Percentiles rank a stretch among this genome's conserved stretches.
These are phyloP conservation scores for Inonotus hispidus DNA, from an alignment of 1,284 basidiomycete species.

Conservation along the genomic window DNA sequence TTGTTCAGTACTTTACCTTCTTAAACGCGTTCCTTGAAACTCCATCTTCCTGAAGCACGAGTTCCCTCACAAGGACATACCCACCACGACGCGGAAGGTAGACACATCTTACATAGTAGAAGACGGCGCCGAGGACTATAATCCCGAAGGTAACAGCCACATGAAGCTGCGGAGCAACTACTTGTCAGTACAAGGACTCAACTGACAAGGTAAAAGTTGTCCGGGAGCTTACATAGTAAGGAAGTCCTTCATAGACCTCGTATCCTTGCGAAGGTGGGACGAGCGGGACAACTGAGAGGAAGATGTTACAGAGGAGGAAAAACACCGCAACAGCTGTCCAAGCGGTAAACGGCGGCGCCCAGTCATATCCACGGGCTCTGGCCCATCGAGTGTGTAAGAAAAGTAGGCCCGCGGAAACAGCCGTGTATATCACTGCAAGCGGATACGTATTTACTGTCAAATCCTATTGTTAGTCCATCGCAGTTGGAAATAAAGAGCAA, in stretches of 20 bases:
- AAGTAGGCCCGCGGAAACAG: slow-evolving; percentile 56
- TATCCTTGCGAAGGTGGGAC: slow-evolving; percentile 49
- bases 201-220: not conserved
- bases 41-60: slow-evolving; percentile 48
- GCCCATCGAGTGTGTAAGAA: slow-evolving; percentile 43
- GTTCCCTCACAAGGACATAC: slow-evolving; percentile 45
- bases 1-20: slow-evolving; percentile 21
- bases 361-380: slow-evolving; percentile 34
- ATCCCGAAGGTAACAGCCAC: slow-evolving; percentile 44
- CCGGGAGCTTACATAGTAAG: slow-evolving; percentile 52
- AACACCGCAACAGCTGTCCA: slow-evolving; percentile 41
- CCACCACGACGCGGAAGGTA: slow-evolving; percentile 49
- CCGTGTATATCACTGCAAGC: slow-evolving; percentile 47
- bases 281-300: slow-evolving; percentile 53
- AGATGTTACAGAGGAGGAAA: slow-evolving; percentile 61
- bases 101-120: slow-evolving; percentile 54
- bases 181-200: not conserved
- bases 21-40: slow-evolving; percentile 40
- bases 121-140: slow-evolving; percentile 46
- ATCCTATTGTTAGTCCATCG: not conserved
- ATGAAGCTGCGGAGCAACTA: slow-evolving; percentile 38
- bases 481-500: slow-evolving; percentile 14
- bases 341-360: slow-evolving; percentile 60
- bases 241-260: slow-evolving; percentile 49
- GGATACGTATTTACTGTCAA: slow-evolving; percentile 49